Percentiles rank a stretch among this genome's conserved stretches.
These are phyloP conservation scores for Ziziphus jujuba DNA, from an alignment of 306 rosid genomes.

Conservation along the genomic window DNA sequence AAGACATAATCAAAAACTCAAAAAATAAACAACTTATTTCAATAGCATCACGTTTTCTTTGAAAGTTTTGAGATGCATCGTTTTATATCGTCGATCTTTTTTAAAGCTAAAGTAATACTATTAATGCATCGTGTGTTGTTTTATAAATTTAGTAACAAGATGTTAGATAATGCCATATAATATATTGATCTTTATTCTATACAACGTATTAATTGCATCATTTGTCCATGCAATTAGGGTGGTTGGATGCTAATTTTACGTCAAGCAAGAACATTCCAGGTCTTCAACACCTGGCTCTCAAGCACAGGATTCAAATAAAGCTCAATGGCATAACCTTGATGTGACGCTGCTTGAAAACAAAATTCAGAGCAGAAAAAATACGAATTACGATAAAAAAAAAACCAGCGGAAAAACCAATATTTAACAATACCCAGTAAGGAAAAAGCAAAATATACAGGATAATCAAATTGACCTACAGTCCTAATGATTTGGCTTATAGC, in stretches of 20 bases:
- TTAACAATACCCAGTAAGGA: conserved; percentile 21
- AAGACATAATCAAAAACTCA: too few species aligned
- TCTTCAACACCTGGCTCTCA: conserved; percentile 89
- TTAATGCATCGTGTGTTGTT: too few species aligned
- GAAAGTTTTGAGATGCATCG: too few species aligned
- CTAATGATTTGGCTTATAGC: conserved; percentile 15
- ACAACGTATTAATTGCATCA: too few species aligned
- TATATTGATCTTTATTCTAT: too few species aligned
- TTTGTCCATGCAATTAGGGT: too few species aligned
- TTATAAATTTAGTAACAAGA: too few species aligned
- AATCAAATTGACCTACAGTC: conserved; percentile 17
- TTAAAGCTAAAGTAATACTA: too few species aligned
- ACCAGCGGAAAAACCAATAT: conserved; percentile 31
- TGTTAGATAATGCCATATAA: too few species aligned
- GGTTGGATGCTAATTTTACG: conserved; percentile 82
- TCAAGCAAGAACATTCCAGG: conserved; percentile 93
- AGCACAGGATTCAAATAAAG: conserved; percentile 90
- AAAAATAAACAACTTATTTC: too few species aligned
- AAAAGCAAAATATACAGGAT: neutral
- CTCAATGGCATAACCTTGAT: conserved; percentile 87
- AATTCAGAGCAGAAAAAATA: neutral
- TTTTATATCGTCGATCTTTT: too few species aligned
- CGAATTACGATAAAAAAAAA: conserved; percentile 14
- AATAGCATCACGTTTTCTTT: too few species aligned
- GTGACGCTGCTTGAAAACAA: conserved; percentile 53